Conservation (phyloP, 2,329 filamentous ascomycete genomes). For the Nectriaceae sp. region DNA sequence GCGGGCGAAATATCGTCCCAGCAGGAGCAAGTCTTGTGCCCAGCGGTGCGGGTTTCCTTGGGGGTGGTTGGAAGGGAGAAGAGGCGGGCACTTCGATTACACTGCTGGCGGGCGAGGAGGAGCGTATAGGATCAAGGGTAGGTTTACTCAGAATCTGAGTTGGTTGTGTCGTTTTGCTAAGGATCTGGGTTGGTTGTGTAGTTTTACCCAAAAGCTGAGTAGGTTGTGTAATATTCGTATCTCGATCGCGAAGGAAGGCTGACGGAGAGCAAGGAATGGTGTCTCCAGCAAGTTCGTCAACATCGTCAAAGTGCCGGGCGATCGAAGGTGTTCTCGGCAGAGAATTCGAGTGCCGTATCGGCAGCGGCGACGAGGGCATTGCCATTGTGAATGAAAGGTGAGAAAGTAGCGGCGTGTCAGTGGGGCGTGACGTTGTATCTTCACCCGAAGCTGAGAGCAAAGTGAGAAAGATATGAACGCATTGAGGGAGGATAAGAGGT, state of each 20-base stretch:
- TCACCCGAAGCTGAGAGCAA: conserved; percentile 15
- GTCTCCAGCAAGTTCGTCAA: conserved; percentile 47
- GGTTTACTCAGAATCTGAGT: conserved; percentile 49
- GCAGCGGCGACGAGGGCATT: conserved; percentile 32
- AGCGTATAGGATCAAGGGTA: conserved; percentile 32
- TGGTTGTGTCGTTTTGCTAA: conserved; percentile 44
- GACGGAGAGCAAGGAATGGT: conserved; percentile 49
- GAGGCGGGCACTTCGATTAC: conserved; percentile 84
- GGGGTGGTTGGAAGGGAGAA: conserved; percentile 66
- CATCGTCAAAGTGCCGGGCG: conserved; percentile 35
- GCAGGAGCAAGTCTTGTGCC: conserved; percentile 71
- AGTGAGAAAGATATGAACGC: conserved; percentile 4
- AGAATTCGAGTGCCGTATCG: conserved; percentile 31
- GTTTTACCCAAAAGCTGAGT: conserved; percentile 49
- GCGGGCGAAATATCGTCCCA: conserved; percentile 69
- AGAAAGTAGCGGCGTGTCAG: conserved; percentile 10
- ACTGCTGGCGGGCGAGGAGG: conserved; percentile 48
- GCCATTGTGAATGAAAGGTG: conserved; percentile 28
- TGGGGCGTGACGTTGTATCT: conserved; percentile 9
- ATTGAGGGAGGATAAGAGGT: background rate
- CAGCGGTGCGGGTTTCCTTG: conserved; percentile 31
- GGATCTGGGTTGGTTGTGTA: conserved; percentile 23
- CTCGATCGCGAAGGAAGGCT: conserved; percentile 34
- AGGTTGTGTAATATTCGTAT: conserved; percentile 41
- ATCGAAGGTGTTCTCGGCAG: conserved; percentile 30